Base-by-base conservation (phyloP, 768 basidiomycete species). In the Amanita exitialis region DNA sequence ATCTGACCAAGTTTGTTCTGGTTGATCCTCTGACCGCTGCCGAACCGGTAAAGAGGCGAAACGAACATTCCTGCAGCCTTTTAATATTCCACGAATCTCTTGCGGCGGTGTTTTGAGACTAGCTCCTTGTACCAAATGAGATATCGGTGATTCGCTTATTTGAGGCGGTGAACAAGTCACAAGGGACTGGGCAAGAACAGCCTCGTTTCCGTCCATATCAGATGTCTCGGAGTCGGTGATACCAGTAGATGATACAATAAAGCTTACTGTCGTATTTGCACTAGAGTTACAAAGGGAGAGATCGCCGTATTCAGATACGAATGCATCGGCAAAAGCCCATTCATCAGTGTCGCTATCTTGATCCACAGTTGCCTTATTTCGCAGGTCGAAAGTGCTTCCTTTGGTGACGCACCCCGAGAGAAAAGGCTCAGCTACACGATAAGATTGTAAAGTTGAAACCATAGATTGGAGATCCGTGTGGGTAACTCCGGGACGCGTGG, bases 21-120 rank as follows among this genome's bases (percentile, higher is more conserved):
- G 16, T 20, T 50, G 9, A 8, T 30, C 25, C 8, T 36, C 42
- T 51, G 32, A 10, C 34, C 42, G 9, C 10, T 51, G 50, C 34
- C 43, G 44, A 28, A 4, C 37, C 6, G 50, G 50, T 44, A 51
- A 37, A 12, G 50, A 51, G 7, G 44, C 52, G 18, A 53, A 53
- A 18, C 52, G 52, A 21, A 53, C 52, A 13, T 20, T 46, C 20
- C 30, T 53, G 37, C 46, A 39, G n/a, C 52, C 38, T 36, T 45
- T 52, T 23, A 52, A 28, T 30, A 52, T 52, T 16, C 52, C 52
- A 6, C 36, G 32, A 13, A 47, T 30, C 15, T 53, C 52, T 39
- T 43, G 35, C 9, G 36, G 30, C n/a, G 52, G 30, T 2, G 44
- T 46, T 15, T 27, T 35, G 34, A 35, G 35, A 20, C 13, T 27